Percentiles rank a stretch among this genome's conserved stretches.
Conservation (phyloP, 306 rosid genomes). For the Corylus heterophylla region DNA sequence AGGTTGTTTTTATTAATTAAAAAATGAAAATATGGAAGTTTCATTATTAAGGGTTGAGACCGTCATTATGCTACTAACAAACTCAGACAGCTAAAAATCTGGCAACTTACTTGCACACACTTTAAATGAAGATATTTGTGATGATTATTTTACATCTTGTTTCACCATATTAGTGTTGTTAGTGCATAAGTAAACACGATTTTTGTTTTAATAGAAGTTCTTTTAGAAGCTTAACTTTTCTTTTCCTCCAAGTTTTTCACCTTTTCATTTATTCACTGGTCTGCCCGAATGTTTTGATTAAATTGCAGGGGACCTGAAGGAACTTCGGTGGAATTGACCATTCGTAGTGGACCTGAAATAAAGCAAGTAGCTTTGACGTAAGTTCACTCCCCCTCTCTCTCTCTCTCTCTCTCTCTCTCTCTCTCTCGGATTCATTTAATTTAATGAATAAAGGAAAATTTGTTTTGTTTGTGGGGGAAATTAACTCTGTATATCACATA, state of each 20-base stretch:
- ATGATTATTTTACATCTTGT: neutral
- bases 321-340: conserved; percentile 75
- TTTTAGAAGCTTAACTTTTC: neutral
- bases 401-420: neutral
- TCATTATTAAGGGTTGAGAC: no score
- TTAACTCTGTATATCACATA: neutral
- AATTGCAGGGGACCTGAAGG: conserved; percentile 88
- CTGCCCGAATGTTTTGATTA: conserved; percentile 34
- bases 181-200: neutral
- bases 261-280: conserved; percentile 25
- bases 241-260: conserved; percentile 12
- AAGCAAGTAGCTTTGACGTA: conserved; percentile 68
- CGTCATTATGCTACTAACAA: no score
- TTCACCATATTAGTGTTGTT: neutral
- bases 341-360: conserved; percentile 71
- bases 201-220: neutral
- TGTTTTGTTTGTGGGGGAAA: neutral
- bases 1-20: neutral
- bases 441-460: neutral
- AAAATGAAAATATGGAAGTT: no score
- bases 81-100: neutral
- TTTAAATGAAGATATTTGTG: neutral
- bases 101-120: neutral
- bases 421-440: neutral
- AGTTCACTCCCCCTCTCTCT: conserved; percentile 21